A percentile compares a stretch with the other conserved stretches of the same genome.
phyloP scores from a whole-genome alignment of 139 green algal species.

The Ulvella scutata region DNA sequence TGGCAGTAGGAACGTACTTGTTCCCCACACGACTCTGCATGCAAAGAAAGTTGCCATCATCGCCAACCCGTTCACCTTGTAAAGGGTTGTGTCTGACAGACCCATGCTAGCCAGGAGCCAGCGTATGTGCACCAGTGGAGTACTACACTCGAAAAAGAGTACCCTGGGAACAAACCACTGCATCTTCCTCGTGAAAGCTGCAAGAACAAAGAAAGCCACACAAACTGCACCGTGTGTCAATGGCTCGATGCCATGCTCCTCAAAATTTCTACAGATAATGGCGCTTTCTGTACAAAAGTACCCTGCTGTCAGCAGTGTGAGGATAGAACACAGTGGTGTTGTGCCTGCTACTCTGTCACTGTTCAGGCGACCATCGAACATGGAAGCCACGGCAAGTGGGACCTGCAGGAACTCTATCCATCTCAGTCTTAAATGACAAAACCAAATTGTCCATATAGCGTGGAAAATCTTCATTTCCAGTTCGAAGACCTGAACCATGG shows the following conservation, averaged over 20 bases:
- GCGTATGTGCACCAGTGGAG: slow-evolving; percentile 26
- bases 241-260: slow-evolving; percentile 13
- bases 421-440: too few species aligned
- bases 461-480: too few species aligned
- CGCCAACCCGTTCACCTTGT: slow-evolving; percentile 24
- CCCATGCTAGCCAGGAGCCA: slow-evolving; percentile 32
- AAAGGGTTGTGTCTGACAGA: slow-evolving; percentile 8
- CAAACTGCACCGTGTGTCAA: slow-evolving; percentile 17
- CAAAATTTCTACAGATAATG: slow-evolving; percentile 4
- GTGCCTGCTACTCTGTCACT: slow-evolving; percentile 10
- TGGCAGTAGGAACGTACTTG: neutral
- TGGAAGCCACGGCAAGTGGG: slow-evolving; percentile 12
- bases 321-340: slow-evolving; percentile 5
- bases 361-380: slow-evolving; percentile 11
- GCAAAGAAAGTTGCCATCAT: slow-evolving; percentile 16
- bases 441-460: too few species aligned
- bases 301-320: slow-evolving; percentile 13
- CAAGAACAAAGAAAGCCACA: slow-evolving; percentile 18
- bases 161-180: slow-evolving; percentile 19
- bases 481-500: too few species aligned
- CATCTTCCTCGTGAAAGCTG: slow-evolving; percentile 7
- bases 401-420: slow-evolving; percentile 15
- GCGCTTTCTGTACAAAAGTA: slow-evolving; percentile 30
- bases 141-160: slow-evolving; percentile 20
- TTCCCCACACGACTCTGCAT: neutral